Conservation (phyloP, 2,329 filamentous ascomycete species). For the Talaromyces sp. region DNA sequence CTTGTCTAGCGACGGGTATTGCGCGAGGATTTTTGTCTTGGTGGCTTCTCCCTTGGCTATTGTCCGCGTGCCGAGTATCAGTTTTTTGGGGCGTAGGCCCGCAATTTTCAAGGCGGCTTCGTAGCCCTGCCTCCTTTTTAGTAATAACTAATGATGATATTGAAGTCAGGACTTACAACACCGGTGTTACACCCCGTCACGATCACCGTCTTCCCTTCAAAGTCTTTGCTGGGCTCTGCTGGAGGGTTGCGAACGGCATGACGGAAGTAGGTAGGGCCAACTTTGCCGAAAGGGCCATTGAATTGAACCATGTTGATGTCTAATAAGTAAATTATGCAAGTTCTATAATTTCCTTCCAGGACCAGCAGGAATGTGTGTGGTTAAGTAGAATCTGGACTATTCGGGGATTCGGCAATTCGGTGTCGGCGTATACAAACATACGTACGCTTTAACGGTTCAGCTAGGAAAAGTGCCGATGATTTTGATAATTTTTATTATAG, state of each 20-base stretch:
- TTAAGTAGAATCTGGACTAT: background rate
- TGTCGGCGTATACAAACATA: background rate
- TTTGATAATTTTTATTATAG: background rate
- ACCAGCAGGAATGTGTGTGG: background rate
- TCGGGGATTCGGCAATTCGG: conserved; percentile 11
- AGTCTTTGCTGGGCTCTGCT: conserved; percentile 3
- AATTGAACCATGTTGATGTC: conserved; percentile 8
- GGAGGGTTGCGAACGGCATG: conserved; percentile 6
- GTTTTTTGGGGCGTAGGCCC: conserved; percentile 2
- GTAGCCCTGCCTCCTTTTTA: conserved; percentile 4
- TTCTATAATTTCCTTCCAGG: background rate
- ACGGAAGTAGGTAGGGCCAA: background rate
- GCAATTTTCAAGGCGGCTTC: conserved; percentile 8
- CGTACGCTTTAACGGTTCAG: background rate
- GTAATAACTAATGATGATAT: background rate
- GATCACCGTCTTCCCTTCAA: conserved; percentile 7
- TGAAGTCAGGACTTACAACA: conserved; percentile 1
- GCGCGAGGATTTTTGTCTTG: conserved; percentile 1
- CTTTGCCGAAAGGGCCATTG: conserved; percentile 1
- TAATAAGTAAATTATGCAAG: background rate
- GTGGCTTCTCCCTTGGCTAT: conserved; percentile 7
- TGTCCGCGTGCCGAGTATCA: conserved; percentile 9
- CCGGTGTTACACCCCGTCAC: conserved; percentile 8
- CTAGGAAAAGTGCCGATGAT: background rate
- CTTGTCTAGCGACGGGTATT: background rate